These are phyloP conservation scores for Lycium barbarum DNA, from an alignment of 257 asterid species.

Conservation along the genomic window DNA sequence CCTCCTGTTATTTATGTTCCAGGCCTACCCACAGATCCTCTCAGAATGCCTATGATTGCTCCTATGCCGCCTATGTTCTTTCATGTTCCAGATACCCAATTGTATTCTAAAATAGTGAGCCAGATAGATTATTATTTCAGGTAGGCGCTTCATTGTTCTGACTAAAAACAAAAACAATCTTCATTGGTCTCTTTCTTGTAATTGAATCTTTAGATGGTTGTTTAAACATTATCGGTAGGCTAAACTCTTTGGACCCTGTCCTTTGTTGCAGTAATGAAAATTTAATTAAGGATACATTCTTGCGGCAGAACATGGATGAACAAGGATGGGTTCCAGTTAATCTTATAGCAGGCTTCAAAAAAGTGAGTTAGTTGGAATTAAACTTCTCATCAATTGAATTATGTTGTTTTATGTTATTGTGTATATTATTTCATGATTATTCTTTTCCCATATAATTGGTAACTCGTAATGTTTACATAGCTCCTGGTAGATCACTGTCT, in stretches of 20 bases:
- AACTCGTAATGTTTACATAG: neutral
- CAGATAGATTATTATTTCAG: constrained; percentile 82
- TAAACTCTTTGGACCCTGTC: neutral
- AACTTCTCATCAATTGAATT: neutral
- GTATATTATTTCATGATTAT: neutral
- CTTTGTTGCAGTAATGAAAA: constrained; percentile 60
- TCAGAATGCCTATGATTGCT: constrained; percentile 57
- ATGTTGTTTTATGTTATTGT: no score
- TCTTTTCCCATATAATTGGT: neutral
- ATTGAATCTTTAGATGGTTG: neutral
- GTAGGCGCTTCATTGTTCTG: constrained; percentile 37
- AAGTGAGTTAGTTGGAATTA: constrained; percentile 41
- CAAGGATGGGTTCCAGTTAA: constrained; percentile 77
- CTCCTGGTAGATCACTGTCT: neutral
- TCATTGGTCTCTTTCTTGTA: neutral
- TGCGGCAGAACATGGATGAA: constrained; percentile 70
- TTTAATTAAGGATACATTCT: constrained; percentile 61
- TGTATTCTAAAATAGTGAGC: constrained; percentile 54
- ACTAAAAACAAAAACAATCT: no score
- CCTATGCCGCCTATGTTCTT: constrained; percentile 48
- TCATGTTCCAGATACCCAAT: constrained; percentile 58
- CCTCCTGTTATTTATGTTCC: constrained; percentile 51
- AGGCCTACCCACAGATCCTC: constrained; percentile 56
- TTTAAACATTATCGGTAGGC: neutral
- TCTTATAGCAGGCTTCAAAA: constrained; percentile 71